These are phyloP conservation scores for Fraxinus americana DNA, from an alignment of 257 asterid genomes.

Conservation along the genomic window DNA sequence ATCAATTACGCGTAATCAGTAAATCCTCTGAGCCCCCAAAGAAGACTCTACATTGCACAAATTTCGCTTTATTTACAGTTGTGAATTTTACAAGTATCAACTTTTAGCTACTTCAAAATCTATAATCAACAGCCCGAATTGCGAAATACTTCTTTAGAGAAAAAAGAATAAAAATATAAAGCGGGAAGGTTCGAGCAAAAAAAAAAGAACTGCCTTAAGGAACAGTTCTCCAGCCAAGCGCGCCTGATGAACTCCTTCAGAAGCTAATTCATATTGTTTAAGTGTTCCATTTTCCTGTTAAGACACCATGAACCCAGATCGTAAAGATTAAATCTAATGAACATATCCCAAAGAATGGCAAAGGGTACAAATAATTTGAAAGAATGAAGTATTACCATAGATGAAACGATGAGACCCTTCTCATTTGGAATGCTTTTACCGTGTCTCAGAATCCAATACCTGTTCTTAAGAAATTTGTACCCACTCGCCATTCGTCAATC, in stretches of 20 bases:
- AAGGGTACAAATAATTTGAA: not conserved
- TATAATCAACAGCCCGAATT: not conserved
- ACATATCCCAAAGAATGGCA: not conserved
- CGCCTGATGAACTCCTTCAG: constrained; percentile 87
- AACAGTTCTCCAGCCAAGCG: constrained; percentile 72
- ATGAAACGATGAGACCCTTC: constrained; percentile 78
- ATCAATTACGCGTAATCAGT: too few relatives aligned
- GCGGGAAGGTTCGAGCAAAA: not conserved
- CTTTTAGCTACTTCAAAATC: not conserved
- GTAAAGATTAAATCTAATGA: not conserved
- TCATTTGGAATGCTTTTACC: constrained; percentile 94
- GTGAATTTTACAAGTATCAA: not conserved
- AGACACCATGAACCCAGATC: not conserved
- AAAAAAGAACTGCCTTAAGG: constrained; percentile 52
- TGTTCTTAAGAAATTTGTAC: constrained; percentile 48
- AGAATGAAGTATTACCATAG: constrained; percentile 46
- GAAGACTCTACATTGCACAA: not conserved
- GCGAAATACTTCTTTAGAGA: not conserved
- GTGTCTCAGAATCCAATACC: constrained; percentile 83
- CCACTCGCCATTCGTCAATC: constrained; percentile 28
- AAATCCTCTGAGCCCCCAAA: not conserved
- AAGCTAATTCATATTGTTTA: constrained; percentile 72
- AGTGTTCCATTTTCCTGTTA: constrained; percentile 82
- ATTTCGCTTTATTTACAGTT: not conserved
- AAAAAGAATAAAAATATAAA: not conserved